Base-by-base conservation (phyloP, 139 green algal species). In the Mesotaenium endlicherianum region DNA sequence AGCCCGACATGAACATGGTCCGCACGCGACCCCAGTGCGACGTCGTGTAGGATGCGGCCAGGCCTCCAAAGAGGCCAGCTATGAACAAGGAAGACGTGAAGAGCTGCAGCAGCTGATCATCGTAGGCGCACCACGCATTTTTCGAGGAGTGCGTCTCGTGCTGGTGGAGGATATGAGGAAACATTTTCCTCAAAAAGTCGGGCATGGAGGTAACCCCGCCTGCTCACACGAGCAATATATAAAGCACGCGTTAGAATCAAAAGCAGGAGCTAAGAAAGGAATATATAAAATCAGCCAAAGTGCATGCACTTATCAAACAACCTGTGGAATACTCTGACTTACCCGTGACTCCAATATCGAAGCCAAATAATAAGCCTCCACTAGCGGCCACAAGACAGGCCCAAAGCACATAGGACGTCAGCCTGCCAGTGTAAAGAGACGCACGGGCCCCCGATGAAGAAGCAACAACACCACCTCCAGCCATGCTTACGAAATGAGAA, bases 81-180 rank as follows among this genome's bases (percentile, higher is more conserved):
- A 94, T 74, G 83, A 94, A 95, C 2, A 95, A 81, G 55, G 78
- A 90, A 45, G 88, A 93, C 0, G 92, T 95, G 80, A 94, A 95
- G 47, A 92, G 86, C 80, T 93, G 88, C 57, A 94, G 89, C 31
- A 80, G 85, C 70, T 93, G 90, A 70, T 90, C 77, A 67, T 93
- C 75, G 58, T 55, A 83, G 79, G 90, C 87, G 86, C 89, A 92
- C 44, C 79, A 92, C 6, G 88, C 50, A n/a, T n/a, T n/a, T n/a
- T n/a, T n/a, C 39, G 84, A 85, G 31, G 59, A 53, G 38, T 88
- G n/a, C 36, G 40, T 47, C 40, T 26, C 16, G 0, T 44, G 30
- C 43, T 39, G n/a, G 14, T 31, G 31, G 36, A 86, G 88, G 0
- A 92, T 70, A 2, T 41, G 39, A 1, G 90, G 90, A 68, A 92